These are phyloP conservation scores for Termitomyces sp. DNA, from an alignment of 768 basidiomycete genomes.

Conservation along the genomic window DNA sequence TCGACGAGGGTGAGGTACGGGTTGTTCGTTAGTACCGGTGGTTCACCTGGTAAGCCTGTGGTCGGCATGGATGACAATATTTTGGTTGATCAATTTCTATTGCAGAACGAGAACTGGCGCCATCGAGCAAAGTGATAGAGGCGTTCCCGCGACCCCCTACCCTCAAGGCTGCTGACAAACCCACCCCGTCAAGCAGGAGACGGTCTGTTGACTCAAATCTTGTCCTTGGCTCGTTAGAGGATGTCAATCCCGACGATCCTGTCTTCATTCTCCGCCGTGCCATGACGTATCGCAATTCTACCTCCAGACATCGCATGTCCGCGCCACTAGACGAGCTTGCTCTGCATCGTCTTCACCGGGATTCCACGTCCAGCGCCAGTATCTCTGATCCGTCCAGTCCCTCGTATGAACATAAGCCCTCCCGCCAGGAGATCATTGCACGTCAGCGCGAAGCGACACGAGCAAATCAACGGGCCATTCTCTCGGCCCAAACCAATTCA, in stretches of 20 bases:
- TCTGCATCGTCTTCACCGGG: conserved; percentile 66
- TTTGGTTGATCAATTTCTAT: not conserved
- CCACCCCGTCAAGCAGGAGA: conserved; percentile 63
- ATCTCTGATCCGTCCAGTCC: conserved; percentile 39
- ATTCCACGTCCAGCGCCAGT: conserved; percentile 58
- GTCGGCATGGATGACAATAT: conserved; percentile 5
- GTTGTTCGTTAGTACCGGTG: conserved; percentile 54
- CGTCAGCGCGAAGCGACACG: conserved; percentile 85
- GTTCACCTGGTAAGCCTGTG: conserved; percentile 56
- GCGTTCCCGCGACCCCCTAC: conserved; percentile 74
- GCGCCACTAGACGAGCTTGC: conserved; percentile 84
- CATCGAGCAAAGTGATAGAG: conserved; percentile 83
- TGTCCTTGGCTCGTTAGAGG: conserved; percentile 66
- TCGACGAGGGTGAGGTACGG: conserved; percentile 77
- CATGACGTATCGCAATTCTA: conserved; percentile 65
- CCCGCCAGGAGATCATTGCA: conserved; percentile 88
- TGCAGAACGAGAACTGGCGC: conserved; percentile 72
- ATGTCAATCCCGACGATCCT: conserved; percentile 81
- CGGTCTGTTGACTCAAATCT: conserved; percentile 82
- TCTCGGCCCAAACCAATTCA: conserved; percentile 78
- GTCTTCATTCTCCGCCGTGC: conserved; percentile 88
- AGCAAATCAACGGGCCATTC: conserved; percentile 82
- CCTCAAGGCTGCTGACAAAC: conserved; percentile 60
- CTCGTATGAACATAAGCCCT: conserved; percentile 36
- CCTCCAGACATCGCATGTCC: conserved; percentile 66